These are phyloP conservation scores for Datisca glomerata DNA, from an alignment of 306 rosid genomes.

Conservation along the genomic window DNA sequence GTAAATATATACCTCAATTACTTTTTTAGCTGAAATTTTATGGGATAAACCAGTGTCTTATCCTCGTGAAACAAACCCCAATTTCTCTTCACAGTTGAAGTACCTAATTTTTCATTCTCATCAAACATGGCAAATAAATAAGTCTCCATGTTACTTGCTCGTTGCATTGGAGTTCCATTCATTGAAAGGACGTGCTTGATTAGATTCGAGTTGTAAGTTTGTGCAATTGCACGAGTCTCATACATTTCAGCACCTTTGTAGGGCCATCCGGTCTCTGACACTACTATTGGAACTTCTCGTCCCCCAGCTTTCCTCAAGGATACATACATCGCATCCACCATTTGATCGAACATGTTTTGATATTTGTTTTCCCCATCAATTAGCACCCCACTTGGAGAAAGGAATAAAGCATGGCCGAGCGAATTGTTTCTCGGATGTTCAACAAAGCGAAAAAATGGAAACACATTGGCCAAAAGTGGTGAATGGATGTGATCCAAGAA, in stretches of 20 bases:
- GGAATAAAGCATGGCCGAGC: neutral
- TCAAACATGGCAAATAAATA: too few relatives aligned
- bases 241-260: neutral
- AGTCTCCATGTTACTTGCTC: too few relatives aligned
- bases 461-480: neutral
- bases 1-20: too few relatives aligned
- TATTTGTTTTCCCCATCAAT: neutral
- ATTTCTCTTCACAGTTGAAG: too few relatives aligned
- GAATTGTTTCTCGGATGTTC: neutral
- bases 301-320: neutral
- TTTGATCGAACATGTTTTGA: neutral
- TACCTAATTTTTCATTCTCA: too few relatives aligned
- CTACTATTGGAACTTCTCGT: too few relatives aligned
- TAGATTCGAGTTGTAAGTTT: neutral
- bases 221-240: neutral
- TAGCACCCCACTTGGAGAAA: neutral
- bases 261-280: neutral
- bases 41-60: too few relatives aligned
- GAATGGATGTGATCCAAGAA: neutral
- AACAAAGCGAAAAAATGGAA: neutral
- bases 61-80: too few relatives aligned
- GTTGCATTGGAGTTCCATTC: neutral
- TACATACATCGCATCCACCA: neutral
- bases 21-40: too few relatives aligned
- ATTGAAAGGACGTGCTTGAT: neutral